phyloP scores from a whole-genome alignment of 139 green algal species.

The Trebouxia sp. region DNA sequence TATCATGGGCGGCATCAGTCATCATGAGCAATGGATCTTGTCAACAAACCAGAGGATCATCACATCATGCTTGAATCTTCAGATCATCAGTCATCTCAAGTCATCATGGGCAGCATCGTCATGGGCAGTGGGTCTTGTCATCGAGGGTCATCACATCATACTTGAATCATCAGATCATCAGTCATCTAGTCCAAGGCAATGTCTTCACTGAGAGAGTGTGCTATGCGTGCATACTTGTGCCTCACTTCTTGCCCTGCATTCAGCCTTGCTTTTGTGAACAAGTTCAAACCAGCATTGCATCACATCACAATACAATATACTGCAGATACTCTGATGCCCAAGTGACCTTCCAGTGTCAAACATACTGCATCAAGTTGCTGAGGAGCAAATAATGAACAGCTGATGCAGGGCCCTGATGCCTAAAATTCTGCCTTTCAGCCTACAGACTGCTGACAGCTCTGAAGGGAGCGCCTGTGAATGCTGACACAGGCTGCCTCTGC shows the following conservation, averaged over 20 bases:
- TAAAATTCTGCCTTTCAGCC: too few relatives aligned
- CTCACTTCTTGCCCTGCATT: conserved; percentile 23
- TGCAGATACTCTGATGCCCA: too few relatives aligned
- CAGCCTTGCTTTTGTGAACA: background rate
- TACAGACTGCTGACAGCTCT: too few relatives aligned
- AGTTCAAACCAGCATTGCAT: background rate
- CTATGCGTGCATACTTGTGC: background rate
- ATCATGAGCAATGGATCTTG: background rate
- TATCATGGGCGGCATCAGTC: background rate
- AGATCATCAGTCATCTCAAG: background rate
- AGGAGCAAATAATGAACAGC: too few relatives aligned
- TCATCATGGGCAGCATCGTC: background rate
- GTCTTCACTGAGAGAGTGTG: background rate
- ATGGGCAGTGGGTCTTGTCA: background rate
- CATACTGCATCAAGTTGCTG: too few relatives aligned
- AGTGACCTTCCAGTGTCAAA: too few relatives aligned
- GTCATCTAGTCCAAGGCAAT: conserved; percentile 3
- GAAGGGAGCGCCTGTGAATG: too few relatives aligned
- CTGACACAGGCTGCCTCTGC: too few relatives aligned
- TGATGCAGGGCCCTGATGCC: too few relatives aligned
- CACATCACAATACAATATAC: background rate
- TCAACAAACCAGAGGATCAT: conserved; percentile 11
- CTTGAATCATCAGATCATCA: conserved; percentile 23
- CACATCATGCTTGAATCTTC: background rate
- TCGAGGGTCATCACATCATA: conserved; percentile 23